Evolutionary conservation across 148 eudicot genomes (phyloP), one percentile per base, ranked within the genome.

Genomic region (Chenopodium formosanum): DNA sequence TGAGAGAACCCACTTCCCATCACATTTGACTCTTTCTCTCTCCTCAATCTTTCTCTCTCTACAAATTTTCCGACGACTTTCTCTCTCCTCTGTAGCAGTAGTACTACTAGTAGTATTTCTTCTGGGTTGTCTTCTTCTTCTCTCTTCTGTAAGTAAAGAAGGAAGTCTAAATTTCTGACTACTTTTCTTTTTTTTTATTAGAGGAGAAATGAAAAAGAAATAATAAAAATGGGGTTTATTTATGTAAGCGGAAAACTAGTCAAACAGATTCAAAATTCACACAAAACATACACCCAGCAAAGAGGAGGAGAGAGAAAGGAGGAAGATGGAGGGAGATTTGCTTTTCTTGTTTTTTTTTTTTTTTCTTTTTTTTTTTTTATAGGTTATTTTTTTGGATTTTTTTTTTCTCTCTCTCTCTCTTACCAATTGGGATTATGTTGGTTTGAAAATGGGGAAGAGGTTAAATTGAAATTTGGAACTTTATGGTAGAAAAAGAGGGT

Each of bases 1-100:
- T 91, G 93, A 74, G 98, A 95, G 83, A 95, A 78, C 17, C 90
- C 89, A 74, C 85, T 89, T 72, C 99, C 98, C 98, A 93, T 94
- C 90, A 91, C 94, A 91, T 91, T 85, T 81, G 90, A 83, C 62
- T 47, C 44, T 13, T 4, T 31, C 46, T 63, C 66, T 2, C 47
- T 31, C 77, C 69, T 48, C 62, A 31, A 37, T 7, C 74, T 40
- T 20, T 22, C 23, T 14, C 16, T 66, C 10, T 40, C 44, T 64
- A 23, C 10, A 47, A 32, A 40, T 10, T 50, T 16, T 19, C 22
- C 63, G 20, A 14, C 23, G 56, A 52, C 20, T 56, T 19, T 14
- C 19, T 14, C 22, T 56, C 20, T 14, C 20, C 17, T 4, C 62
- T 4, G 20, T 17, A 3, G 17, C 62, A 58, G 76, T n/a, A 48